A percentile compares a stretch with the other conserved stretches of the same genome.
phyloP scores from a whole-genome alignment of 176 grass and related monocot genomes.

The Paspalum vaginatum region DNA sequence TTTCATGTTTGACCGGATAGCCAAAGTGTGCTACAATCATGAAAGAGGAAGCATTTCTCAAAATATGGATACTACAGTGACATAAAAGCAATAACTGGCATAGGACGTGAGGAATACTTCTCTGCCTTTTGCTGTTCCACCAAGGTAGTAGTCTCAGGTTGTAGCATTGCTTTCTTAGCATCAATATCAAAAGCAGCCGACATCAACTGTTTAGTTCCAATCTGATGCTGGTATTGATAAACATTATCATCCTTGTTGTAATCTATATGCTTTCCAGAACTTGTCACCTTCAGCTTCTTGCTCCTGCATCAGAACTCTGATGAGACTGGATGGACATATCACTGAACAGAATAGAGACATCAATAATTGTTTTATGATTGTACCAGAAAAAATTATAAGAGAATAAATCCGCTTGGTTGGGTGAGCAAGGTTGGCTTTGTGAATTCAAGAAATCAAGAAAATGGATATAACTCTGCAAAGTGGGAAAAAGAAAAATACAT shows the following conservation, averaged over 20 bases:
- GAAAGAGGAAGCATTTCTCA: background rate
- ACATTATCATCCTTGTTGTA: conserved; percentile 12
- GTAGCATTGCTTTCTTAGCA: conserved; percentile 1
- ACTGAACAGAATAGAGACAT: conserved; percentile 19
- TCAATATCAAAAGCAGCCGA: background rate
- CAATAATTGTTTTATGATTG: background rate
- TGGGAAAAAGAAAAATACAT: background rate
- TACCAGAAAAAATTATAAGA: background rate
- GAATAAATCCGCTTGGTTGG: background rate
- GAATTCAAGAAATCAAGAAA: background rate
- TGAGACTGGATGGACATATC: conserved; percentile 17
- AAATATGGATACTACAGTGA: background rate
- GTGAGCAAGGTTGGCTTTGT: background rate
- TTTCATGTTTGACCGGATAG: background rate
- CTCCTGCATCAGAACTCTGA: conserved; percentile 37
- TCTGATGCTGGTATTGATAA: background rate
- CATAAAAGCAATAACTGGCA: background rate
- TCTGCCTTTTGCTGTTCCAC: conserved; percentile 25
- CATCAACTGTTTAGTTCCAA: conserved; percentile 21
- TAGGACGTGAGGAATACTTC: conserved; percentile 26
- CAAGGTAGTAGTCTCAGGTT: conserved; percentile 33
- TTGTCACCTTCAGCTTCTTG: conserved; percentile 35
- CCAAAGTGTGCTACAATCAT: background rate
- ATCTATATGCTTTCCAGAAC: conserved; percentile 15
- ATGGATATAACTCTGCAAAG: background rate